Base-by-base conservation (phyloP, 805 yeast species). In the Wickerhamiella cacticola region DNA sequence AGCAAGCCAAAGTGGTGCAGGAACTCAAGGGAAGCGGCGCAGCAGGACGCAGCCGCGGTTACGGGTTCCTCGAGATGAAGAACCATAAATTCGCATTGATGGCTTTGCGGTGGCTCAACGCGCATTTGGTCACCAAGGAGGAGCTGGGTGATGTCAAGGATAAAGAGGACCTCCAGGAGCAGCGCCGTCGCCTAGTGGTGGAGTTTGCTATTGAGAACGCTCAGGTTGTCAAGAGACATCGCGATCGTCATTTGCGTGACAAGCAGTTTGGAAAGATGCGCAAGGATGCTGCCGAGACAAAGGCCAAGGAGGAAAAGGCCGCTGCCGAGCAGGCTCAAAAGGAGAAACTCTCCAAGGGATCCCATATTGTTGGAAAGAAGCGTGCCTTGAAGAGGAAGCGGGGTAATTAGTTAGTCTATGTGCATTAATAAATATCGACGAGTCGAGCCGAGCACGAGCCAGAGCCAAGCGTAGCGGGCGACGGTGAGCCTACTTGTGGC, bases 181-280 rank as follows among this genome's bases (percentile, higher is more conserved):
- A 72, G 48, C 76, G 75, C 60, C 78, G 96, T 68, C 77, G 85
- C 52, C 70, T 92, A 51, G 84, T 89, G 58, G 97, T 78, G 26
- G 98, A 92, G 63, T 92, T 92, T 69, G 96, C 98, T 5, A 74
- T 92, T 58, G 98, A 92, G 63, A 87, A 92, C 63, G 94, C 96
- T 25, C 82, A 83, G 60, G 95, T 92, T 49, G 80, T 92, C 36
- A 84, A 83, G 67, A 81, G 96, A 67, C 80, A 96, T 70, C 74
- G 76, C 52, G 96, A 87, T 25, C 51, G 55, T 16, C 61, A 56
- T 26, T 41, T 23, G 19, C 53, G 59, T 15, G 56, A 53, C 23
- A 49, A 50, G 40, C 56, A 55, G 38, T 46, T 54, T 28, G 51
- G 53, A 38, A 54, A 57, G 42, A 59, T 57, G 42, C 55, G 57